Evolutionary conservation across 2,329 filamentous ascomycete genomes (phyloP).

Genomic region (Aspergillus pseudonomiae): DNA sequence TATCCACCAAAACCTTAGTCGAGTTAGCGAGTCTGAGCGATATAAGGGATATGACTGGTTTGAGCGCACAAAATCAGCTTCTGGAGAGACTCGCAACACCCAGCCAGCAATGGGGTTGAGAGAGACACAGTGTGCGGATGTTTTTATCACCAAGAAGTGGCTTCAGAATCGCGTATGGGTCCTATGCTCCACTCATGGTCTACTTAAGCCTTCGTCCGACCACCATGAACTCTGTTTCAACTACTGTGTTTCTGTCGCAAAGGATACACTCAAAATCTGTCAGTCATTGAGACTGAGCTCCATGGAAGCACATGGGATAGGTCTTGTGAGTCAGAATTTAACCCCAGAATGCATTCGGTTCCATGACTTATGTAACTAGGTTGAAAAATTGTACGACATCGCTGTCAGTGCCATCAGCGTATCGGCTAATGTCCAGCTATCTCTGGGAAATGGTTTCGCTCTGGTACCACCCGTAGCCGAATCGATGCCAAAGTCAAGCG

Average conservation of each 20-base stretch:
- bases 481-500: slow-evolving; percentile 1
- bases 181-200: slow-evolving; percentile 44
- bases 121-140: slow-evolving; percentile 48
- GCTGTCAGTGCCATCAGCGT: slow-evolving; percentile 36
- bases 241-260: slow-evolving; percentile 41
- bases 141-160: slow-evolving; percentile 49
- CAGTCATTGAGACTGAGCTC: slow-evolving; percentile 36
- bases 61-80: slow-evolving; percentile 34
- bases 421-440: slow-evolving; percentile 29
- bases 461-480: slow-evolving; percentile 3
- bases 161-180: slow-evolving; percentile 48
- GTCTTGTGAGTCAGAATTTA: slow-evolving; percentile 31
- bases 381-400: slow-evolving; percentile 47
- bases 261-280: slow-evolving; percentile 39
- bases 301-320: slow-evolving; percentile 49
- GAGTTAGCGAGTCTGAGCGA: slow-evolving; percentile 37
- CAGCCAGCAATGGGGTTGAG: slow-evolving; percentile 31
- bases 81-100: slow-evolving; percentile 19
- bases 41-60: slow-evolving; percentile 44
- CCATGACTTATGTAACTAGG: slow-evolving; percentile 21
- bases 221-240: slow-evolving; percentile 41
- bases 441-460: slow-evolving; percentile 20
- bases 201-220: slow-evolving; percentile 38
- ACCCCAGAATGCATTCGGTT: neutral
- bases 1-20: slow-evolving; percentile 39